Percentiles rank a stretch among this genome's conserved stretches.
These are phyloP conservation scores for Neofusicoccum cordaticola DNA, from an alignment of 2,329 filamentous ascomycete species.

Conservation along the genomic window DNA sequence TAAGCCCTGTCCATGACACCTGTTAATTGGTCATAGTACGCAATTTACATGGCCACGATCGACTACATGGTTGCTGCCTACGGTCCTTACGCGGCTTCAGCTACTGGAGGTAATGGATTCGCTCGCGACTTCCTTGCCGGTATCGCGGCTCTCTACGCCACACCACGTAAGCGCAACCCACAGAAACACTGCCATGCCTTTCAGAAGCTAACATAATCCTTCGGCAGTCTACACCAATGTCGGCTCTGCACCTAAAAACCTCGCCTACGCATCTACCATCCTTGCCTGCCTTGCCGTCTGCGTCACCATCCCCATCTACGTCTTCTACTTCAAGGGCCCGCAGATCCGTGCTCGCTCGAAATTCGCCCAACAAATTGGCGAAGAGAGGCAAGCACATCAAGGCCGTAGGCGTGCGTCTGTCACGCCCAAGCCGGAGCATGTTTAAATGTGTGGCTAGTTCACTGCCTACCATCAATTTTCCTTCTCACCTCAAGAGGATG, in stretches of 20 bases:
- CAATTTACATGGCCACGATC: constrained; percentile 73
- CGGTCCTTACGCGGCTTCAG: constrained; percentile 69
- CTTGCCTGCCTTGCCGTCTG: constrained; percentile 51
- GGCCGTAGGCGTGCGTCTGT: constrained; percentile 22
- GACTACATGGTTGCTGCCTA: constrained; percentile 76
- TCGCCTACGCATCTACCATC: constrained; percentile 55
- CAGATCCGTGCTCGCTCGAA: constrained; percentile 50
- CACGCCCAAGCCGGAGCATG: neutral
- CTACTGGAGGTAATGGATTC: constrained; percentile 74
- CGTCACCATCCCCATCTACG: constrained; percentile 53
- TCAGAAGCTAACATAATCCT: constrained; percentile 21
- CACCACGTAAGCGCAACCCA: constrained; percentile 41
- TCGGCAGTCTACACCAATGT: constrained; percentile 32
- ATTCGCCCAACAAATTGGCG: constrained; percentile 49
- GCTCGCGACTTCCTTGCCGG: constrained; percentile 71
- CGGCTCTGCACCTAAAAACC: constrained; percentile 33
- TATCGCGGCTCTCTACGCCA: constrained; percentile 65
- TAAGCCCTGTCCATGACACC: too few relatives aligned
- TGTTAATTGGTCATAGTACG: constrained; percentile 39
- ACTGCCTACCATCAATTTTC: neutral
- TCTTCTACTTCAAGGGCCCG: constrained; percentile 57
- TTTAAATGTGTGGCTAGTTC: neutral
- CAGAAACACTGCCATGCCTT: constrained; percentile 25
- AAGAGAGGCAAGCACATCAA: constrained; percentile 28
- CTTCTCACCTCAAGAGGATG: neutral